phyloP scores from a whole-genome alignment of 352 stramenopile genomes.

The Pythium utonaiense region DNA sequence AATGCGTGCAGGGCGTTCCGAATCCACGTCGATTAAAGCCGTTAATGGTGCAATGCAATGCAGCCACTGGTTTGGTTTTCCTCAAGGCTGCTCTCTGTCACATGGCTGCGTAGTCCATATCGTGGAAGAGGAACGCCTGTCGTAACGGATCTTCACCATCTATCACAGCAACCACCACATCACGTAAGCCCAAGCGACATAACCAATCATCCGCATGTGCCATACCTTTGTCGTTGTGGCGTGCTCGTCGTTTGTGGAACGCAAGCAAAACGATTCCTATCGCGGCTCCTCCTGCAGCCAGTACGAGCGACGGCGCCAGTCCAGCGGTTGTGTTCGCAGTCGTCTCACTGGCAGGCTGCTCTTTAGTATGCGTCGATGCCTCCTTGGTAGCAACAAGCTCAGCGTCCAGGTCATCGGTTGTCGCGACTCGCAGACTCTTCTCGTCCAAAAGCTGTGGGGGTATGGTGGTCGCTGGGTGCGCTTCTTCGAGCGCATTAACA shows the following conservation, averaged over 20 bases:
- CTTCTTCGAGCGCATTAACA: not conserved
- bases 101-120: slow-evolving; percentile 79
- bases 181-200: not conserved
- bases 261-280: slow-evolving; percentile 16
- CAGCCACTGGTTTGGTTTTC: too few species aligned
- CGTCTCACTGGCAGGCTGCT: not conserved
- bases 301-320: slow-evolving; percentile 5
- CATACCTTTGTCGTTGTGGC: slow-evolving; percentile 19
- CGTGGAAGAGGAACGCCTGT: slow-evolving; percentile 55
- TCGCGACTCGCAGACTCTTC: not conserved
- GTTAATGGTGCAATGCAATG: too few species aligned
- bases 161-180: not conserved
- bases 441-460: not conserved
- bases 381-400: not conserved
- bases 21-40: slow-evolving; percentile 11
- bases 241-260: slow-evolving; percentile 11
- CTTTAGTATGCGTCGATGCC: not conserved
- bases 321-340: not conserved
- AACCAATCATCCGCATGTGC: not conserved
- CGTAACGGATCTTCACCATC: slow-evolving; percentile 41
- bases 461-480: too few species aligned
- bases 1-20: slow-evolving; percentile 42
- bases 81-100: slow-evolving; percentile 20
- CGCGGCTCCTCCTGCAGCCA: slow-evolving; percentile 8
- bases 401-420: not conserved